Evolutionary conservation across 2,329 filamentous ascomycete genomes (phyloP), one percentile per base, ranked within the genome.

Genomic region (Colletotrichum graminicola): DNA sequence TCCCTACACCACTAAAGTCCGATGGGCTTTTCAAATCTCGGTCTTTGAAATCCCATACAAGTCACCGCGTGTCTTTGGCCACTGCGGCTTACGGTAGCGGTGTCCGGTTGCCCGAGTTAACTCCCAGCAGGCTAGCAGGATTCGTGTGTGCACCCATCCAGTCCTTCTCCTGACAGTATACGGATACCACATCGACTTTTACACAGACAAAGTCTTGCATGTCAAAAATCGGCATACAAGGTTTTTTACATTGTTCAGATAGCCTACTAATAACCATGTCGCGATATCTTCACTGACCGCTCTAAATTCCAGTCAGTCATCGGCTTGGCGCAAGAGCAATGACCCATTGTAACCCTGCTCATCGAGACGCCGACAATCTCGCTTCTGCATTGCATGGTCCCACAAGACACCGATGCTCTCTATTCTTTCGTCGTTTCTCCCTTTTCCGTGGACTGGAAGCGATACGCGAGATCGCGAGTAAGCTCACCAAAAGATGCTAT

Each of bases 21-120:
- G 56, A 70, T 66, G 67, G 66, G 51, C 56, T 66, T 70, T 70
- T 56, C 26, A 49, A 18, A 61, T 66, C 49, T 70, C 49, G 62
- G 66, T 62, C 67, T 62, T 18, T 29, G n/a, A 10, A 70, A 49
- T 66, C 49, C 66, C 60, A 64, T 68, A 1, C 57, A 26, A 23
- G 29, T 41, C 39, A 26, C 36, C 26, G 14, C 14, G 26, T 29
- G 45, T 39, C 26, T 32, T 3, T 10, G 36, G 18, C 34, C 55
- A 41, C 55, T 16, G 18, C n/a, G 14, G n/a, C n/a, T 3, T 5
- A 29, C 5, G n/a, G 45, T n/a, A n/a, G 26, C 12, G 7, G 45
- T 47, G 11, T n/a, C 47, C 36, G 10, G 6, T 59, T 34, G 16
- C 32, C 67, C 55, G 62, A 70, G 34, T 2, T 56, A 60, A 66